A percentile compares a stretch with the other conserved stretches of the same genome.
Conservation (phyloP, 1,284 basidiomycete genomes). For the Phylloporus sp. region DNA sequence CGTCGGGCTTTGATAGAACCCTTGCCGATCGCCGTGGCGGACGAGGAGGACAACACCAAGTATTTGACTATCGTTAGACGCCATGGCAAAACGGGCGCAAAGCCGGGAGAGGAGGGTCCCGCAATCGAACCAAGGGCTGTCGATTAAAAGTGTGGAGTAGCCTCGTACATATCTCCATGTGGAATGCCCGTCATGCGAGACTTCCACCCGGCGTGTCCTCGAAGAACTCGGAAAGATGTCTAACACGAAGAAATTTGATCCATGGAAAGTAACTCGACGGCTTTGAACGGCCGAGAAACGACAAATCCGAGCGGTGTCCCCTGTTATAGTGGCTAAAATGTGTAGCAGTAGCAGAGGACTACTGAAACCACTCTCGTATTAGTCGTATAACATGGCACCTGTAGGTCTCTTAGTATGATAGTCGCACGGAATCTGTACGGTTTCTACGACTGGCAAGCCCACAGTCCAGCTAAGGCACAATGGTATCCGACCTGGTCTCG, state of each 20-base stretch:
- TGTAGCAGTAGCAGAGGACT: too few relatives aligned
- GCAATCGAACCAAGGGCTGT: background rate
- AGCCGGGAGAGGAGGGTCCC: background rate
- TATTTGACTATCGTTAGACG: conserved; percentile 31
- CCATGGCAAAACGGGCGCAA: conserved; percentile 15
- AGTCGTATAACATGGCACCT: too few relatives aligned
- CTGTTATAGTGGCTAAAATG: too few relatives aligned
- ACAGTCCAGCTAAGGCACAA: too few relatives aligned
- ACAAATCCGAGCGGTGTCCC: too few relatives aligned
- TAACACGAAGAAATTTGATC: background rate
- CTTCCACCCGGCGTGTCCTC: background rate
- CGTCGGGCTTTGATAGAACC: conserved; percentile 67
- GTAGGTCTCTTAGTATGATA: too few relatives aligned
- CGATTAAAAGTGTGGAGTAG: background rate
- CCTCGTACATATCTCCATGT: background rate
- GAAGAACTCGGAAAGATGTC: background rate
- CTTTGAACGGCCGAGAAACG: too few relatives aligned
- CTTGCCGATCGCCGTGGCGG: conserved; percentile 66
- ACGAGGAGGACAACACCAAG: conserved; percentile 63
- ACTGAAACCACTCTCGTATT: too few relatives aligned
- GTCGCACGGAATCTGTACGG: too few relatives aligned
- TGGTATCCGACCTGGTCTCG: too few relatives aligned
- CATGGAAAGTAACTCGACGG: background rate
- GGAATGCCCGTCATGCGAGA: background rate
- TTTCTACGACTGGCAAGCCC: too few relatives aligned